Base-by-base conservation (phyloP, 2,329 filamentous ascomycete species). In the Aspergillus fumigatiaffinis region DNA sequence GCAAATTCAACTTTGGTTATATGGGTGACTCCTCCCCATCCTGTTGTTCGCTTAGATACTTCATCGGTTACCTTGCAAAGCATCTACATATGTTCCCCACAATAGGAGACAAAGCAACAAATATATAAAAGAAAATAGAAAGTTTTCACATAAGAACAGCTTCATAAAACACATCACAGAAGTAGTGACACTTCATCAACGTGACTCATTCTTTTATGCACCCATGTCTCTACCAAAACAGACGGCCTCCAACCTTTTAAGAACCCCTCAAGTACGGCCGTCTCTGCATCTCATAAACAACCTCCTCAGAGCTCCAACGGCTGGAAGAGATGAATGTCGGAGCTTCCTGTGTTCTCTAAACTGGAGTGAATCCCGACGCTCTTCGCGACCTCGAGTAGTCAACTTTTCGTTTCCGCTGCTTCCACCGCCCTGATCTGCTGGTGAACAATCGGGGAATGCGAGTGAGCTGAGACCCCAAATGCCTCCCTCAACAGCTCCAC, bases 161-260 rank as follows among this genome's bases (percentile, higher is more conserved):
- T 66, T 71, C 69, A 63, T 71, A 69, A 68, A 65, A 67, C 62
- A 65, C 66, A 65, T 67, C 66, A 65, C 59, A 64, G 63, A 68
- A 65, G 63, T 64, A 68, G 61, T 64, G 55, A 56, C 59, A 67
- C 67, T 69, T 65, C 61, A 63, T 61, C 63, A 60, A 63, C 62
- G 59, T 66, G 55, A 65, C 59, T 64, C 61, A 60, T 56, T 29
- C 51, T 58, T 50, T 52, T 61, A 61, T 57, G 61, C 62, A 57
- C 32, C 44, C 10, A 26, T 47, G 44, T 23, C 44, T 60, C 55
- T 53, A 59, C 51, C 54, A 57, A 54, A 44, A 60, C 49, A 59
- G 44, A 60, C n/a, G 47, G 50, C 42, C 50, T 53, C 52, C 52
- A 50, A 35, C 35, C 56, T 48, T 48, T 48, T 50, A 28, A 46